A percentile compares a stretch with the other conserved stretches of the same genome.
Conservation (phyloP, 1,284 basidiomycete genomes). For the Trametes hirsuta region DNA sequence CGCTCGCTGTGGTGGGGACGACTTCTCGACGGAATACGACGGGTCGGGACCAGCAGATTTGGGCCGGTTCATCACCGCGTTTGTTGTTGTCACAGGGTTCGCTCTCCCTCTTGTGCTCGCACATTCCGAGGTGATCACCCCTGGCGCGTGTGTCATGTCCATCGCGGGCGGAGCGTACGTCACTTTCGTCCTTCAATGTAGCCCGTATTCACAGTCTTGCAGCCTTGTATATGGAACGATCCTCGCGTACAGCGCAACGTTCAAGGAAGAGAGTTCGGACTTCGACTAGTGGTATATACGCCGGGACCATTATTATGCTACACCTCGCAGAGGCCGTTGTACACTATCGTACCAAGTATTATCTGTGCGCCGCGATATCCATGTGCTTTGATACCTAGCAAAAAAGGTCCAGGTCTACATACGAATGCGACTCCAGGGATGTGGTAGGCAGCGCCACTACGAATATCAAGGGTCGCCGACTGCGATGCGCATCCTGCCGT, state of each 20-base stretch:
- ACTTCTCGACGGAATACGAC: slow-evolving; percentile 73
- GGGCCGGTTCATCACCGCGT: slow-evolving; percentile 92
- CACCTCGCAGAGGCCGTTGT: slow-evolving; percentile 25
- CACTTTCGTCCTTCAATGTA: slow-evolving; percentile 30
- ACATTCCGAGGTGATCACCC: slow-evolving; percentile 88
- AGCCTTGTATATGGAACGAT: slow-evolving; percentile 96
- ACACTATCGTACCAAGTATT: slow-evolving; percentile 28
- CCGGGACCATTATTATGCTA: slow-evolving; percentile 24
- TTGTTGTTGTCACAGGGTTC: slow-evolving; percentile 91
- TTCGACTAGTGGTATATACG: slow-evolving; percentile 52
- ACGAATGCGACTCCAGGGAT: neutral
- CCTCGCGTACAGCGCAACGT: slow-evolving; percentile 83
- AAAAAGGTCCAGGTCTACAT: neutral
- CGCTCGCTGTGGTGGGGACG: slow-evolving; percentile 83
- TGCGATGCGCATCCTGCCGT: slow-evolving; percentile 27
- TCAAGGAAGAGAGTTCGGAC: slow-evolving; percentile 77
- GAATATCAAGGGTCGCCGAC: slow-evolving; percentile 17
- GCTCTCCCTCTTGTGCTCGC: slow-evolving; percentile 92
- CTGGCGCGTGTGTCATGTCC: slow-evolving; percentile 91
- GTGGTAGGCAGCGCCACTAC: neutral
- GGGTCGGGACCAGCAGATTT: slow-evolving; percentile 71
- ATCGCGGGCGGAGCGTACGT: slow-evolving; percentile 86
- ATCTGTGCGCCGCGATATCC: slow-evolving; percentile 15
- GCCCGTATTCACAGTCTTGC: slow-evolving; percentile 18
- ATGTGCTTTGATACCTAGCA: slow-evolving; percentile 1